A percentile compares a stretch with the other conserved stretches of the same genome.
phyloP scores from a whole-genome alignment of 2,329 filamentous ascomycete species.

The Botrytis fabae region DNA sequence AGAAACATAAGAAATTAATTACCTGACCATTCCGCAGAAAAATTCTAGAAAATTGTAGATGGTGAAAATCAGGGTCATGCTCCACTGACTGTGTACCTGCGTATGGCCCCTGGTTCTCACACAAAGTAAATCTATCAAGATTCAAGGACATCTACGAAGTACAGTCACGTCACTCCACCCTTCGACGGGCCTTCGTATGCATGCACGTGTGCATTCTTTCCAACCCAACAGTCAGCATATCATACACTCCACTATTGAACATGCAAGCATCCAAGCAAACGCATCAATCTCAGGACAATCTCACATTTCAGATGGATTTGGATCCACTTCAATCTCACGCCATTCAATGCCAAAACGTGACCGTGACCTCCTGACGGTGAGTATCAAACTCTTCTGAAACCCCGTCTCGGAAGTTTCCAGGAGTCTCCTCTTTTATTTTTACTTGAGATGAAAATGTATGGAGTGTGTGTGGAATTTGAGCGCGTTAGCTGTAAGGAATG shows the following conservation, averaged over 20 bases:
- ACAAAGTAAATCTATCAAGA: not conserved
- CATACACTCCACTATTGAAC: not conserved
- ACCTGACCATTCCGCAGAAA: not conserved
- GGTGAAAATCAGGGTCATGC: slow-evolving; percentile 9
- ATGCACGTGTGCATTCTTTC: not conserved
- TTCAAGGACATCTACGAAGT: not conserved
- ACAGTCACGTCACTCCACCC: slow-evolving; percentile 11
- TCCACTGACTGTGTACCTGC: slow-evolving; percentile 18
- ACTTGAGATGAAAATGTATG: slow-evolving; percentile 1
- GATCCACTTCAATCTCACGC: not conserved
- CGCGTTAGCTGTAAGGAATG: not conserved
- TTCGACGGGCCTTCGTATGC: not conserved
- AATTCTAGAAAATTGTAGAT: slow-evolving; percentile 12
- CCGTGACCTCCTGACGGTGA: not conserved
- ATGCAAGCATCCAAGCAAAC: not conserved
- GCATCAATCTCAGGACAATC: not conserved
- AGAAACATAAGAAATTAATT: not conserved
- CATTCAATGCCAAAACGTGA: slow-evolving; percentile 12
- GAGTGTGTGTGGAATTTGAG: not conserved
- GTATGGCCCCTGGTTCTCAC: slow-evolving; percentile 3
- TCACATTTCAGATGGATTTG: not conserved
- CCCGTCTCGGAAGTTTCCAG: slow-evolving; percentile 4
- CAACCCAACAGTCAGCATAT: not conserved
- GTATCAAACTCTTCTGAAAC: slow-evolving; percentile 19
- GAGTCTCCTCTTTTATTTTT: not conserved